A percentile compares a stretch with the other conserved stretches of the same genome.
Evolutionary conservation across 306 rosid species (phyloP).

Genomic region (Canavalia gladiata): DNA sequence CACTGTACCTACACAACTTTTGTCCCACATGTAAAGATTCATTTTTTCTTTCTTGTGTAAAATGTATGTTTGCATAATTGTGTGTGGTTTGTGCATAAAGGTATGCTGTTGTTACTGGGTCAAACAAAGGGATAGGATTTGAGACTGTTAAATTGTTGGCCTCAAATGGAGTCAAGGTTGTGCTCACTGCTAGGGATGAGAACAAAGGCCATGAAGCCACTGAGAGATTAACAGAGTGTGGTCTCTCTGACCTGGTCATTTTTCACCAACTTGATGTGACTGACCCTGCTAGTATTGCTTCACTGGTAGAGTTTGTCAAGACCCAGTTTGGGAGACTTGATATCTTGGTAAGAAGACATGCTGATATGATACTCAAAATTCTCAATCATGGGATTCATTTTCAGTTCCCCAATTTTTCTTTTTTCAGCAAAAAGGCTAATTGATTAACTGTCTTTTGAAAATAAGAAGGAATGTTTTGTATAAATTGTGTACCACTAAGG

Average conservation of each 20-base stretch:
- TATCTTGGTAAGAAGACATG: constrained; percentile 50
- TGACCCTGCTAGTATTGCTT: constrained; percentile 47
- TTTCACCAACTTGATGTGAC: constrained; percentile 51
- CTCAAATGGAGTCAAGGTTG: constrained; percentile 50
- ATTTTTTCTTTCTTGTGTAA: background rate
- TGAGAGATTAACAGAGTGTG: constrained; percentile 38
- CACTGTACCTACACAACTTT: background rate
- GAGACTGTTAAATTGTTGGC: constrained; percentile 47
- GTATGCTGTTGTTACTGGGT: constrained; percentile 51
- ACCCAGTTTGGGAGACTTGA: constrained; percentile 52
- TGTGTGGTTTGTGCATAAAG: constrained; percentile 19
- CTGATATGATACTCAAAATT: background rate
- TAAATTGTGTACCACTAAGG: background rate
- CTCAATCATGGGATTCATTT: background rate
- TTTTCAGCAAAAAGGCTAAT: background rate
- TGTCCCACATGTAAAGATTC: background rate
- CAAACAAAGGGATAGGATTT: constrained; percentile 52
- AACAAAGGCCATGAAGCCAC: constrained; percentile 47
- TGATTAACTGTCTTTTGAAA: background rate
- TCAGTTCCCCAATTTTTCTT: background rate
- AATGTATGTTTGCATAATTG: background rate
- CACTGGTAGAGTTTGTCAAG: constrained; percentile 46
- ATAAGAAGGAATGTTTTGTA: background rate
- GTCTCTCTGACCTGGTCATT: constrained; percentile 43
- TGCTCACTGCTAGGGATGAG: constrained; percentile 52